Percentiles rank a stretch among this genome's conserved stretches.
These are phyloP conservation scores for Actinomortierella ambigua DNA, from an alignment of 371 early-diverging fungal species.

Conservation along the genomic window DNA sequence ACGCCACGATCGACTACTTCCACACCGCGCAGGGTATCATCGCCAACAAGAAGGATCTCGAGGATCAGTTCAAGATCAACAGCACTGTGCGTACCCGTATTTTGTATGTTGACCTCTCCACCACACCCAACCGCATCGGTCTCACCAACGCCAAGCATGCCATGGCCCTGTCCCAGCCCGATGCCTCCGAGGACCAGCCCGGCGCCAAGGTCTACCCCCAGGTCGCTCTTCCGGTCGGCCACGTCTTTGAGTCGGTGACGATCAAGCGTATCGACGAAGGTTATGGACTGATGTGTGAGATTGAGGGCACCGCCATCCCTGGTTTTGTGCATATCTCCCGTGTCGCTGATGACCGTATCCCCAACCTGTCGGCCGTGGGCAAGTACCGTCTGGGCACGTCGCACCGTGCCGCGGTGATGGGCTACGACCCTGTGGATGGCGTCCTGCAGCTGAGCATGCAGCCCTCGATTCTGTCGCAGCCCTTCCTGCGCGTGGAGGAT, in stretches of 20 bases:
- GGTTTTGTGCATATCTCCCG: slow-evolving; percentile 74
- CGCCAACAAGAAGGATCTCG: slow-evolving; percentile 48
- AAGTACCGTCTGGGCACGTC: slow-evolving; percentile 65
- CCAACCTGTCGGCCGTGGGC: slow-evolving; percentile 55
- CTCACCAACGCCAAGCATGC: slow-evolving; percentile 62
- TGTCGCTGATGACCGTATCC: slow-evolving; percentile 69
- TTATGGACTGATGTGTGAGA: slow-evolving; percentile 60
- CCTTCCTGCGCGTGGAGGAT: slow-evolving; percentile 73
- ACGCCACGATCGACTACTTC: slow-evolving; percentile 56
- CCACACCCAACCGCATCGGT: slow-evolving; percentile 60
- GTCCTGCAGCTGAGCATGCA: slow-evolving; percentile 74
- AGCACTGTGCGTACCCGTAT: slow-evolving; percentile 63
- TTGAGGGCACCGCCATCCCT: slow-evolving; percentile 52
- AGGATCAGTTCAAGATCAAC: slow-evolving; percentile 57
- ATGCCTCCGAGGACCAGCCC: slow-evolving; percentile 18
- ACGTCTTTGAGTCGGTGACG: slow-evolving; percentile 58
- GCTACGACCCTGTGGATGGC: slow-evolving; percentile 78
- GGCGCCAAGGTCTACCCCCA: slow-evolving; percentile 33
- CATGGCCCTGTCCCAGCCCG: slow-evolving; percentile 49
- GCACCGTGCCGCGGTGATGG: slow-evolving; percentile 81
- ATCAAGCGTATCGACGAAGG: slow-evolving; percentile 62
- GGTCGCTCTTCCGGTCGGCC: slow-evolving; percentile 58
- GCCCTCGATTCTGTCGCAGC: slow-evolving; percentile 68
- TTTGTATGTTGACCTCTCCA: slow-evolving; percentile 63
- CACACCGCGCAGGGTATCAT: slow-evolving; percentile 54